A percentile compares a stretch with the other conserved stretches of the same genome.
Evolutionary conservation across 1,139 yeast genomes (phyloP).

Genomic region (Kodamaea sp.): DNA sequence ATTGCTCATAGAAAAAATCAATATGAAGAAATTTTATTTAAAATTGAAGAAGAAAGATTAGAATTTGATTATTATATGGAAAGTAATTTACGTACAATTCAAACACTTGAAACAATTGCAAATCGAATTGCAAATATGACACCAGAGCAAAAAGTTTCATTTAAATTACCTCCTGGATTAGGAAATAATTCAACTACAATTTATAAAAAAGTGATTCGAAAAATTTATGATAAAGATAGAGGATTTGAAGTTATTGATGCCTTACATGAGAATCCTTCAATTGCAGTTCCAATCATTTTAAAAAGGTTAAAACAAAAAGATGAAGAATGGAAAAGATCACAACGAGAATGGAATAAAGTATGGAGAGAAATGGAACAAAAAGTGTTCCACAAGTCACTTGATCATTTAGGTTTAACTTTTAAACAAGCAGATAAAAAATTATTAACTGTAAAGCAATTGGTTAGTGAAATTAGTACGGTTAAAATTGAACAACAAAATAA

Average conservation of each 20-base stretch:
- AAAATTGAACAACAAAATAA: constrained; percentile 81
- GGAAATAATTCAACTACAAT: constrained; percentile 90
- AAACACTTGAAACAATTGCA: constrained; percentile 91
- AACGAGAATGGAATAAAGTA: constrained; percentile 97
- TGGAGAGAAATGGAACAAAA: constrained; percentile 99
- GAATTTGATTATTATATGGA: constrained; percentile 96
- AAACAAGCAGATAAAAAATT: constrained; percentile 94
- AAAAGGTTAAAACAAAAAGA: constrained; percentile 94
- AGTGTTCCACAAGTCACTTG: constrained; percentile 87
- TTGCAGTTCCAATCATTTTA: constrained; percentile 90
- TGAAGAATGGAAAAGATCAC: constrained; percentile 98
- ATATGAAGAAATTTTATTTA: constrained; percentile 90
- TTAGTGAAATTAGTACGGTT: constrained; percentile 88
- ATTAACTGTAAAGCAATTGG: constrained; percentile 82
- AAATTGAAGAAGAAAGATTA: constrained; percentile 95
- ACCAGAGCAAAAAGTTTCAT: constrained; percentile 78
- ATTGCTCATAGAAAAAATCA: constrained; percentile 97
- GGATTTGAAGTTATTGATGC: constrained; percentile 97
- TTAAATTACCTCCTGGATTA: constrained; percentile 87
- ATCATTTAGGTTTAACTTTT: constrained; percentile 91
- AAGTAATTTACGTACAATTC: constrained; percentile 90
- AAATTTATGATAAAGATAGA: constrained; percentile 88
- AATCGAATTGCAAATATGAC: constrained; percentile 93
- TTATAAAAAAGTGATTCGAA: constrained; percentile 87
- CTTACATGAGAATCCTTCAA: constrained; percentile 88